Percentiles rank a stretch among this genome's conserved stretches.
These are phyloP conservation scores for Rutstroemia sp. DNA, from an alignment of 2,329 filamentous ascomycete genomes.

Conservation along the genomic window DNA sequence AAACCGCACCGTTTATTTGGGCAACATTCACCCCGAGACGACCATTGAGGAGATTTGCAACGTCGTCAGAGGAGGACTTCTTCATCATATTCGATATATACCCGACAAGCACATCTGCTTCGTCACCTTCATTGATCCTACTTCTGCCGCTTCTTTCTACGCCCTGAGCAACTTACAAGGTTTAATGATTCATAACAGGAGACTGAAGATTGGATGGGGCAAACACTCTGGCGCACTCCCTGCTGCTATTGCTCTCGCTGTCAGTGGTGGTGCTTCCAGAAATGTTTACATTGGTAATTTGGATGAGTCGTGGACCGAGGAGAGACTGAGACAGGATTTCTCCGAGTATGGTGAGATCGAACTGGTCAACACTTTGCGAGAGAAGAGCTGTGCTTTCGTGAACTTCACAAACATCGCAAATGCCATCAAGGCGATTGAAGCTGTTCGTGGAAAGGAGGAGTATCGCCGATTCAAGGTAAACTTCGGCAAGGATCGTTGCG, in stretches of 20 bases:
- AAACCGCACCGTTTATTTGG: constrained; percentile 94
- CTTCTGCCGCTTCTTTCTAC: constrained; percentile 95
- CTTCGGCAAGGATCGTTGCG: constrained; percentile 97
- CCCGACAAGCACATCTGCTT: constrained; percentile 99
- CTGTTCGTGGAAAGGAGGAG: constrained; percentile 86
- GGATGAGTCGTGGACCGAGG: constrained; percentile 95
- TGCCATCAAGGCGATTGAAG: constrained; percentile 98
- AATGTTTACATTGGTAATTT: constrained; percentile 98
- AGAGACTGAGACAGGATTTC: constrained; percentile 91
- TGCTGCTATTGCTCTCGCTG: constrained; percentile 89
- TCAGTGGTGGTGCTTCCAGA: constrained; percentile 92
- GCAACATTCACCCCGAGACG: constrained; percentile 97
- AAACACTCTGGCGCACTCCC: constrained; percentile 97
- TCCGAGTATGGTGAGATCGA: constrained; percentile 97
- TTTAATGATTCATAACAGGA: constrained; percentile 97
- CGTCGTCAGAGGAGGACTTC: constrained; percentile 86
- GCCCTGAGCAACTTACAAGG: constrained; percentile 95
- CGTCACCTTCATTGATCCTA: constrained; percentile 98
- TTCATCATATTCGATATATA: constrained; percentile 98
- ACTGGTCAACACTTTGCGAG: constrained; percentile 88
- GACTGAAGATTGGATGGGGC: constrained; percentile 97
- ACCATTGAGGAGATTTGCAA: constrained; percentile 99
- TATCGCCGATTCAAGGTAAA: constrained; percentile 99
- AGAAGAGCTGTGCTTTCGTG: constrained; percentile 99
- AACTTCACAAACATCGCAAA: constrained; percentile 99